phyloP scores from a whole-genome alignment of 768 basidiomycete genomes.

The Lactifluus piperatus region DNA sequence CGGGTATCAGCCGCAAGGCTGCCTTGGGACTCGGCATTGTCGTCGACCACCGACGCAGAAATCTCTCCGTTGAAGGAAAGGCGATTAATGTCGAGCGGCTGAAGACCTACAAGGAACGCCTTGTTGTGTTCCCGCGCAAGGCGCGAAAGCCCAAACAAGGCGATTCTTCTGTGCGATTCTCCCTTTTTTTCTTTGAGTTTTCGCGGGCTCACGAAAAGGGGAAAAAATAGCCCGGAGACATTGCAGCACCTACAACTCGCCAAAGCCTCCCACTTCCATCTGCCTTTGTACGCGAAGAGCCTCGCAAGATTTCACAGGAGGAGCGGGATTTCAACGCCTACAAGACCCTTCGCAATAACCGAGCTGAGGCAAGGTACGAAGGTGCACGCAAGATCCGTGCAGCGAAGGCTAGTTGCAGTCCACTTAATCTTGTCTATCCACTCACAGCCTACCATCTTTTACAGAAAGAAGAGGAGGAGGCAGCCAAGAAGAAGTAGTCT shows the following conservation, averaged over 20 bases:
- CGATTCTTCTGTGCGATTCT: conserved; percentile 69
- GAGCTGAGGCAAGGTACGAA: conserved; percentile 75
- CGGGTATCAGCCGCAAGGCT: conserved; percentile 89
- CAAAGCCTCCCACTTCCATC: conserved; percentile 57
- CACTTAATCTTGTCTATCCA: background rate
- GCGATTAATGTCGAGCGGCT: conserved; percentile 90
- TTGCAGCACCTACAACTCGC: conserved; percentile 69
- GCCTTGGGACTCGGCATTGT: conserved; percentile 89
- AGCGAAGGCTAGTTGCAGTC: conserved; percentile 55
- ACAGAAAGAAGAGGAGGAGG: conserved; percentile 88
- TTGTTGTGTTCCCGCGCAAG: conserved; percentile 97
- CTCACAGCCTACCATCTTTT: conserved; percentile 21
- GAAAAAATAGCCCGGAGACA: conserved; percentile 61
- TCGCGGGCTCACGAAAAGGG: conserved; percentile 5
- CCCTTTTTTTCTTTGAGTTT: background rate
- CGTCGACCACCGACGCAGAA: conserved; percentile 95
- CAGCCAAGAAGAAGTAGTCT: conserved; percentile 80
- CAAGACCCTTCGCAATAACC: conserved; percentile 77
- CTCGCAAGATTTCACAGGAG: conserved; percentile 86
- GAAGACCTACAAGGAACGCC: conserved; percentile 83
- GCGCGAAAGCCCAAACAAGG: conserved; percentile 92
- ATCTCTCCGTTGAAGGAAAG: conserved; percentile 95
- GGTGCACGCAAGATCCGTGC: conserved; percentile 82
- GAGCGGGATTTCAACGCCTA: conserved; percentile 88
- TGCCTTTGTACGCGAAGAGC: conserved; percentile 62